These are phyloP conservation scores for Uromyces viciae-fabae DNA, from an alignment of 1,284 basidiomycete species.

Conservation along the genomic window DNA sequence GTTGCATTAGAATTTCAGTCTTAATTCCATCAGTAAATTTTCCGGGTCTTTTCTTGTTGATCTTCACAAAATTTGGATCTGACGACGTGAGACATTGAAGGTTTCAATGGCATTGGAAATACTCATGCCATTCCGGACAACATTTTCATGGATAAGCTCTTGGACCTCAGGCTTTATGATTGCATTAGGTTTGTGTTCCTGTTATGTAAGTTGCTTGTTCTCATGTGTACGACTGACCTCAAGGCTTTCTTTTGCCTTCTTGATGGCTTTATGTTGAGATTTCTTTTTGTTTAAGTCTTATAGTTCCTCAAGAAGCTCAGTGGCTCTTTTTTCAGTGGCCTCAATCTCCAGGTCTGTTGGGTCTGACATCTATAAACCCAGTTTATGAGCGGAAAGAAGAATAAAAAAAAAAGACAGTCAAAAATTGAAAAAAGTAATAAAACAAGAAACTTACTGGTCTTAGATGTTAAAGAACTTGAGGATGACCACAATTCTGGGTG, in stretches of 20 bases:
- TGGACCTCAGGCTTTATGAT: not conserved
- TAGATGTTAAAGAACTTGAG: too few relatives aligned
- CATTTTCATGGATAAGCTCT: not conserved
- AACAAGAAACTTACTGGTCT: too few relatives aligned
- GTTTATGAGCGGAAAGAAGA: too few relatives aligned
- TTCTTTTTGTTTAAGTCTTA: not conserved
- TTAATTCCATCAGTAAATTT: slow-evolving; percentile 4
- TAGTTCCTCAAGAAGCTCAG: not conserved
- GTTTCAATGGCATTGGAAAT: not conserved
- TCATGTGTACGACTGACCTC: not conserved
- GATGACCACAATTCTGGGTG: too few relatives aligned
- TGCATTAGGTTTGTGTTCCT: not conserved
- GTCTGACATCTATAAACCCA: too few relatives aligned
- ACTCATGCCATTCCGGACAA: not conserved
- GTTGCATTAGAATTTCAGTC: not conserved
- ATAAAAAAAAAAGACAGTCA: too few relatives aligned
- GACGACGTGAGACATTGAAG: not conserved
- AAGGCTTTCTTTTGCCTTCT: not conserved
- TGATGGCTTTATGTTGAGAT: not conserved
- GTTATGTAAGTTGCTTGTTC: not conserved
- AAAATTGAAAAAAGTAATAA: too few relatives aligned
- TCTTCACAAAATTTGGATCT: not conserved
- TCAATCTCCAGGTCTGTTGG: not conserved
- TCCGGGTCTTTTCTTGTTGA: not conserved
- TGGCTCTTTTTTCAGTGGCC: not conserved